A percentile compares a stretch with the other conserved stretches of the same genome.
phyloP scores from a whole-genome alignment of 441 rosid genomes.

The Mallotus japonicus region DNA sequence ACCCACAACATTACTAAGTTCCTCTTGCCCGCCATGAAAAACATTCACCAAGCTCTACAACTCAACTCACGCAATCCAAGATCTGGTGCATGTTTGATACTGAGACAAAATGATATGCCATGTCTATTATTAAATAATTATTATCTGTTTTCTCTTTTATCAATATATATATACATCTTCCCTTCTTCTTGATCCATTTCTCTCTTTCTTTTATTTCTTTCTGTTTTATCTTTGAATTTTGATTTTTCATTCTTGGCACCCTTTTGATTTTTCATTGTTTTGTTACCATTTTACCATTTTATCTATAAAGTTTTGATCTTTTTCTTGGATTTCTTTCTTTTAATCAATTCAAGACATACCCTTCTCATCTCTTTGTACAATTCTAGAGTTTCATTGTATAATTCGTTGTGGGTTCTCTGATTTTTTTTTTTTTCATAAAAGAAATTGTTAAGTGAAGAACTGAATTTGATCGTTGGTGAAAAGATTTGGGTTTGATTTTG shows the following conservation, averaged over 20 bases:
- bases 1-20: no score
- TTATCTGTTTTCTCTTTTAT: neutral
- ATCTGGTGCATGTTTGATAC: no score
- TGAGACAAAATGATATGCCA: conserved; percentile 31
- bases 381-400: conserved; percentile 3
- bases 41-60: no score
- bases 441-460: no score
- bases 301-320: conserved; percentile 12
- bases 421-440: no score
- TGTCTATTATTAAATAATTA: conserved; percentile 29
- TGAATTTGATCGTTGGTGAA: neutral
- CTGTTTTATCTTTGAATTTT: neutral
- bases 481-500: conserved; percentile 15
- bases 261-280: neutral
- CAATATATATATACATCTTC: no score
- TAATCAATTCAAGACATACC: conserved; percentile 24
- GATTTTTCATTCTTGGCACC: conserved; percentile 19
- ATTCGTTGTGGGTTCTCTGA: conserved; percentile 2
- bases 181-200: conserved; percentile 15
- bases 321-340: conserved; percentile 13
- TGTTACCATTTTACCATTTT: conserved; percentile 20
- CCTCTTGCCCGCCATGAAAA: no score
- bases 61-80: no score
- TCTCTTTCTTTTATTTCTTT: conserved; percentile 7
- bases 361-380: conserved; percentile 20